Conservation (phyloP, 495 filamentous ascomycete species). For the Peziza echinospora region DNA sequence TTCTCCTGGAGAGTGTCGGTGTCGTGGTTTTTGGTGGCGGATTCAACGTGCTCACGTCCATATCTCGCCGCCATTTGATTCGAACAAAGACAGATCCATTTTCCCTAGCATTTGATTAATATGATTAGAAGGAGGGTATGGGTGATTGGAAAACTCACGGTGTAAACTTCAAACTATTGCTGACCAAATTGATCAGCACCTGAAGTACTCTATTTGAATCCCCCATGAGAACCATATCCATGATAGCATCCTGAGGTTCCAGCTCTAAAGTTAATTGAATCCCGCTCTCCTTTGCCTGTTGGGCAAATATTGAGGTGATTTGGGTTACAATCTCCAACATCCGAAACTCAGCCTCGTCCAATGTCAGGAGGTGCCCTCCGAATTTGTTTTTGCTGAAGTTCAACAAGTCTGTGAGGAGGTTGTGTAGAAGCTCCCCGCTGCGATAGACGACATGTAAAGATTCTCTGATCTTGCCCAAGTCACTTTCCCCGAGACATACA, state of each 20-base stretch:
- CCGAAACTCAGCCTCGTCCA: slow-evolving; percentile 65
- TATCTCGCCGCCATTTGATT: slow-evolving; percentile 47
- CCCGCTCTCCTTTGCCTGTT: slow-evolving; percentile 57
- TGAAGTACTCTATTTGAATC: slow-evolving; percentile 76
- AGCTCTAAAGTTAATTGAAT: slow-evolving; percentile 54
- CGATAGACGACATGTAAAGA: slow-evolving; percentile 72
- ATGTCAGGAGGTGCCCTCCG: slow-evolving; percentile 45
- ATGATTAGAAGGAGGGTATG: neutral
- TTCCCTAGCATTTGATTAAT: slow-evolving; percentile 16
- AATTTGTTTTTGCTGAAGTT: slow-evolving; percentile 91
- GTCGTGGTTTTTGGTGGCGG: too few relatives aligned
- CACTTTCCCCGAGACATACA: slow-evolving; percentile 75
- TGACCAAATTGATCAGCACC: slow-evolving; percentile 79
- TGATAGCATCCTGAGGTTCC: slow-evolving; percentile 26
- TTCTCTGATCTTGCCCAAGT: slow-evolving; percentile 50
- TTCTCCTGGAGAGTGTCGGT: too few relatives aligned
- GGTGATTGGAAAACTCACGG: slow-evolving; percentile 27
- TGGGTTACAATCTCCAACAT: slow-evolving; percentile 60
- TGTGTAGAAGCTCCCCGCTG: slow-evolving; percentile 67
- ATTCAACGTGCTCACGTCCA: slow-evolving; percentile 2
- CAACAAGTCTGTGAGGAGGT: slow-evolving; percentile 74
- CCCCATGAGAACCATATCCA: slow-evolving; percentile 51
- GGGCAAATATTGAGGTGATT: slow-evolving; percentile 64
- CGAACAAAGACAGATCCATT: slow-evolving; percentile 50
- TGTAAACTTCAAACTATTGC: slow-evolving; percentile 85